A percentile compares a stretch with the other conserved stretches of the same genome.
These are phyloP conservation scores for Ephemerocybe angulata DNA, from an alignment of 768 basidiomycete species.

Conservation along the genomic window DNA sequence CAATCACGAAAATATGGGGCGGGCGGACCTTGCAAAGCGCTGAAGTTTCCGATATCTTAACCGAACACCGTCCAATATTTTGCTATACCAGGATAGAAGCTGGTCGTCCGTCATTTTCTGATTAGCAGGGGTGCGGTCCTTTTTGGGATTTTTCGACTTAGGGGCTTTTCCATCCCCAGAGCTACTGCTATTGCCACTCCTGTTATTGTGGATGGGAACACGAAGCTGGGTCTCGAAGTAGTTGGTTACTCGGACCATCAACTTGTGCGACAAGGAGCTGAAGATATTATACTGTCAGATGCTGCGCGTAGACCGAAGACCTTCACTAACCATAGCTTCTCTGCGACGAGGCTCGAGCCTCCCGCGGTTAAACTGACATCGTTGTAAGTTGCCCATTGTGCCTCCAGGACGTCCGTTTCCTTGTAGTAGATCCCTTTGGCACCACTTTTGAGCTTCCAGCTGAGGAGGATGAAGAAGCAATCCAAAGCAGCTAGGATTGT, in stretches of 20 bases:
- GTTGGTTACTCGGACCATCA: slow-evolving; percentile 89
- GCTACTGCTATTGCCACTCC: slow-evolving; percentile 29
- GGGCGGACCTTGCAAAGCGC: slow-evolving; percentile 82
- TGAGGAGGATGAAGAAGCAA: slow-evolving; percentile 89
- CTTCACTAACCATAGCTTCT: slow-evolving; percentile 81
- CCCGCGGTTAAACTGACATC: slow-evolving; percentile 86
- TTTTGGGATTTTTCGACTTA: slow-evolving; percentile 32
- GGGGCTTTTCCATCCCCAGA: slow-evolving; percentile 21
- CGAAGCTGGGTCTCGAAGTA: slow-evolving; percentile 94
- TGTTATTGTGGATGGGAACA: slow-evolving; percentile 43
- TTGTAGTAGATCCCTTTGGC: slow-evolving; percentile 93
- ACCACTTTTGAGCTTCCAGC: slow-evolving; percentile 93
- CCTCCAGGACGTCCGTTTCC: slow-evolving; percentile 96
- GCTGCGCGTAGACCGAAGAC: not conserved
- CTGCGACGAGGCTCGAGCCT: slow-evolving; percentile 88
- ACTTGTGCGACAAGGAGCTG: slow-evolving; percentile 88
- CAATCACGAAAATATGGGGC: not conserved
- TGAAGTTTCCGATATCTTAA: slow-evolving; percentile 91
- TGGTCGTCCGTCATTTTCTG: slow-evolving; percentile 78
- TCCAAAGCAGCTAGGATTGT: slow-evolving; percentile 84
- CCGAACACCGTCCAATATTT: slow-evolving; percentile 89
- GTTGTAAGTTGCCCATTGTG: slow-evolving; percentile 93
- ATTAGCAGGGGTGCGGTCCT: slow-evolving; percentile 29
- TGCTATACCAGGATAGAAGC: slow-evolving; percentile 84
- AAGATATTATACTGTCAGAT: not conserved